Conservation (phyloP, 176 grass and related monocot species). For the Musa acuminata region DNA sequence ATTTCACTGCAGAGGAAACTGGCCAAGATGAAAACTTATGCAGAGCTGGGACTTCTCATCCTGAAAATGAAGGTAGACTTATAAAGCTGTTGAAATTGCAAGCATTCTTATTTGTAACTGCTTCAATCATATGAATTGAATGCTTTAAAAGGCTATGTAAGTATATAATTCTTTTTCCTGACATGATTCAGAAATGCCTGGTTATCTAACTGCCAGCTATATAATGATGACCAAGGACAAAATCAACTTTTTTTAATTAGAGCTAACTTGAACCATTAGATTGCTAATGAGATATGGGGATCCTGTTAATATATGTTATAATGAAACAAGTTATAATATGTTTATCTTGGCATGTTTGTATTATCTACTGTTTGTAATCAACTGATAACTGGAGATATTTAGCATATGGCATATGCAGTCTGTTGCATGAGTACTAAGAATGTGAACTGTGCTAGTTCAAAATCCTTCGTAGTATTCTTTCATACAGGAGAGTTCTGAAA, state of each 20-base stretch:
- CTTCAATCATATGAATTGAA: too few species aligned
- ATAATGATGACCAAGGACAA: not conserved
- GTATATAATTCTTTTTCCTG: not conserved
- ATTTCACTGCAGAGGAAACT: conserved; percentile 7
- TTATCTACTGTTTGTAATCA: too few species aligned
- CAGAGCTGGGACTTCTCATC: conserved; percentile 14
- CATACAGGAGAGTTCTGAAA: too few species aligned
- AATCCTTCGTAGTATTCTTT: too few species aligned
- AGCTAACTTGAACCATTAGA: not conserved
- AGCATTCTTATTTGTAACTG: too few species aligned
- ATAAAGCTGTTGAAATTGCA: not conserved
- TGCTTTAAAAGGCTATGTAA: too few species aligned
- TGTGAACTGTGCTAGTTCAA: too few species aligned
- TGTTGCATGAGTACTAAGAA: too few species aligned
- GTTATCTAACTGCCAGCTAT: not conserved
- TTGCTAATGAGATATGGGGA: not conserved
- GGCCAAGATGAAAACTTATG: conserved; percentile 15
- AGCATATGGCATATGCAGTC: too few species aligned
- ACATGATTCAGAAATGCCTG: not conserved
- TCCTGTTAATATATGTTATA: not conserved
- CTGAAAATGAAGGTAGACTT: conserved; percentile 5
- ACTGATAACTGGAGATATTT: too few species aligned
- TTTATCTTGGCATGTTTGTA: too few species aligned
- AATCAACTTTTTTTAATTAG: not conserved
- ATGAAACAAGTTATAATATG: not conserved